These are phyloP conservation scores for Astragalus membranaceus DNA, from an alignment of 306 rosid genomes.

Conservation along the genomic window DNA sequence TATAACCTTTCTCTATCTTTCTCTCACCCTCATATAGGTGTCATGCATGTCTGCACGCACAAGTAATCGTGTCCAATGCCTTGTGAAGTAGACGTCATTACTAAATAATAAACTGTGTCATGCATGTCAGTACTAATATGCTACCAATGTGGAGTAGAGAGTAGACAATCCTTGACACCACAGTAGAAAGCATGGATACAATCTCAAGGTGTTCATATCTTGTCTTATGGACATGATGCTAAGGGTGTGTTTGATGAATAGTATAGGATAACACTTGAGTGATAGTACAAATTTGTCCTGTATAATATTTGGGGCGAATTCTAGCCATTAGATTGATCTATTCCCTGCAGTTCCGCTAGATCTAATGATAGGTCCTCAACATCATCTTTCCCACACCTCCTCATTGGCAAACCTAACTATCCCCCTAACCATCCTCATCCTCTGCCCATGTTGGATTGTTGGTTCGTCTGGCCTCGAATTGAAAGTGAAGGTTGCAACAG, in stretches of 20 bases:
- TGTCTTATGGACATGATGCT: conserved; percentile 3
- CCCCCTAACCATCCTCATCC: too few species aligned
- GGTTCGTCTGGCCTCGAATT: too few species aligned
- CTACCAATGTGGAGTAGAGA: background rate
- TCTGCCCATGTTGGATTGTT: too few species aligned
- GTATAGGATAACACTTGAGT: background rate
- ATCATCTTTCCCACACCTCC: too few species aligned
- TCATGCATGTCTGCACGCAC: background rate
- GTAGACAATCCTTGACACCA: background rate
- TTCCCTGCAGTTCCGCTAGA: too few species aligned
- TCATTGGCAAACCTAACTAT: too few species aligned
- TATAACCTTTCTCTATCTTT: background rate
- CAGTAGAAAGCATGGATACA: background rate
- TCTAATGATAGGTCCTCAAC: too few species aligned
- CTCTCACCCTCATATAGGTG: background rate
- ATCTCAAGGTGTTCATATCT: background rate
- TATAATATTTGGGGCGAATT: background rate
- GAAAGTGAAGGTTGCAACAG: too few species aligned
- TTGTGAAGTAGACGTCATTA: background rate
- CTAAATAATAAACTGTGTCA: background rate
- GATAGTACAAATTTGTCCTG: background rate
- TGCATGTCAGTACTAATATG: background rate
- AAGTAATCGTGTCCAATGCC: background rate
- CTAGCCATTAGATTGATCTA: too few species aligned
- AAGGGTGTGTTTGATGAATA: background rate